Conservation (phyloP, 192 early-diverging fungal genomes). For the Entomortierella lignicola region DNA sequence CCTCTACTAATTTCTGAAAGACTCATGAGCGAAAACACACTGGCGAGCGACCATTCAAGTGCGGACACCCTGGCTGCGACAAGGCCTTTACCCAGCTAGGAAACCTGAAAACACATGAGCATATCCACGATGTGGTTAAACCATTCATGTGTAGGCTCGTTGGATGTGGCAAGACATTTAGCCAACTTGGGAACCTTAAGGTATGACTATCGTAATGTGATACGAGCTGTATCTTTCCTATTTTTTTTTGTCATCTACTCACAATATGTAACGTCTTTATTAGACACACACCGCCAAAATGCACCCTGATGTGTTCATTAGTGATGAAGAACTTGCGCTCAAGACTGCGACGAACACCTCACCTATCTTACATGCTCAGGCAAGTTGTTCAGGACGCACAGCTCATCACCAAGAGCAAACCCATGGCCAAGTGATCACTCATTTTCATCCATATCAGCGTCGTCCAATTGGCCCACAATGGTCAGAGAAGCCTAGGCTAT, state of each 20-base stretch:
- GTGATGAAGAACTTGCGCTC: slow-evolving; percentile 37
- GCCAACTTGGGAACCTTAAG: slow-evolving; percentile 79
- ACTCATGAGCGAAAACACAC: slow-evolving; percentile 43
- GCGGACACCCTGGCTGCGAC: slow-evolving; percentile 71
- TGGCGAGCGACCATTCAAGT: slow-evolving; percentile 53
- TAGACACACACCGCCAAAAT: slow-evolving; percentile 55
- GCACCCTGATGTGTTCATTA: slow-evolving; percentile 39
- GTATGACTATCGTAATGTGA: too few species aligned
- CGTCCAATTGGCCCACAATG: slow-evolving; percentile 35
- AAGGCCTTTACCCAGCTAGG: slow-evolving; percentile 83
- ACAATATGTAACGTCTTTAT: neutral
- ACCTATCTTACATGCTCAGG: neutral
- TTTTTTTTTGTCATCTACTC: neutral
- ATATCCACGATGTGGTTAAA: slow-evolving; percentile 80
- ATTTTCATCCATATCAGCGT: slow-evolving; percentile 49
- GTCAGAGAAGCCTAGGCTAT: slow-evolving; percentile 11
- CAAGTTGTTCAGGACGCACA: neutral
- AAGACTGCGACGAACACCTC: neutral
- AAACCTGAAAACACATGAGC: slow-evolving; percentile 82
- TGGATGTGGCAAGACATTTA: slow-evolving; percentile 79
- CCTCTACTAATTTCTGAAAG: neutral
- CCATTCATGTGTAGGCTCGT: slow-evolving; percentile 76
- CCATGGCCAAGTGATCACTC: slow-evolving; percentile 17
- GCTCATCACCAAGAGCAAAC: slow-evolving; percentile 8
- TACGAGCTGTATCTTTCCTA: neutral